phyloP scores from a whole-genome alignment of 1,284 basidiomycete genomes.

The Pseudozyma sp. region DNA sequence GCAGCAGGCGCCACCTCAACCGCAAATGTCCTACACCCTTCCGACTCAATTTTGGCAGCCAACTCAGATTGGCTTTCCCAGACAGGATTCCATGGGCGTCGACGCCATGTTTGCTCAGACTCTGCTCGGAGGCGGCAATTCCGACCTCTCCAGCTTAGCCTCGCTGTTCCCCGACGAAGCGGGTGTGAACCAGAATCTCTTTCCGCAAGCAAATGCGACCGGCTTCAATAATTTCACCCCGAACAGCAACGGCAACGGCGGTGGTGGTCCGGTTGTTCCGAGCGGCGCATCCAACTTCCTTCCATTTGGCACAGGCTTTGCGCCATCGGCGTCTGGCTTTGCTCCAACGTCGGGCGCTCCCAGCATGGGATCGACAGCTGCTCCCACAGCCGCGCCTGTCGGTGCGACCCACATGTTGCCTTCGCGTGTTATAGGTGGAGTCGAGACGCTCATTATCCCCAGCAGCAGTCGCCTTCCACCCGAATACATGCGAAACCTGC shows the following conservation, averaged over 20 bases:
- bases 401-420: constrained; percentile 1
- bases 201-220: constrained; percentile 8
- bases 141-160: constrained; percentile 17
- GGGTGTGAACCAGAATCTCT: constrained; percentile 18
- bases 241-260: background rate
- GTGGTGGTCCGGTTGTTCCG: background rate
- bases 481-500: constrained; percentile 5
- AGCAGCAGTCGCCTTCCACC: constrained; percentile 3
- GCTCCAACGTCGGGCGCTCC: background rate
- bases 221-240: constrained; percentile 10
- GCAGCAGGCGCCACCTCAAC: constrained; percentile 14
- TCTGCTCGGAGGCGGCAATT: constrained; percentile 31
- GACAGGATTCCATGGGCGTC: constrained; percentile 11
- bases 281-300: background rate
- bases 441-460: constrained; percentile 1
- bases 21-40: constrained; percentile 10
- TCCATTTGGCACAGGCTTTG: constrained; percentile 5
- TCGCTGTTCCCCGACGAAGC: constrained; percentile 18
- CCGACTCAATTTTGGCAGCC: constrained; percentile 34
- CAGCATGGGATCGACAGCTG: background rate
- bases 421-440: constrained; percentile 5
- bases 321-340: background rate
- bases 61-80: background rate
- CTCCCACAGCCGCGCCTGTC: background rate
- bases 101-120: constrained; percentile 45